phyloP scores from a whole-genome alignment of 495 filamentous ascomycete species.

The Podospora appendiculata region DNA sequence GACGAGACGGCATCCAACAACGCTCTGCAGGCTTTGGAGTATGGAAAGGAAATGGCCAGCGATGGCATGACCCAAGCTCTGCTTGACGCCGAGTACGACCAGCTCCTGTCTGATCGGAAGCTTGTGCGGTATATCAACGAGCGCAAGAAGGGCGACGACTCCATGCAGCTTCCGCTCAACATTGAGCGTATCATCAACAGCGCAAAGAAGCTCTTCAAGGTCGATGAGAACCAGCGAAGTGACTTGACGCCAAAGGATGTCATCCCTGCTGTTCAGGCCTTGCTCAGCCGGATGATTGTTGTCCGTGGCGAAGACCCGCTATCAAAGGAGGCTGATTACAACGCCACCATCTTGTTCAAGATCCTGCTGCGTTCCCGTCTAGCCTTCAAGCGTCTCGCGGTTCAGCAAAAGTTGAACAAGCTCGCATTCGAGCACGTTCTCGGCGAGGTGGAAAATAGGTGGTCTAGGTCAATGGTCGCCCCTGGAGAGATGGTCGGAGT shows the following conservation, averaged over 20 bases:
- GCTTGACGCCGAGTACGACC: conserved; percentile 84
- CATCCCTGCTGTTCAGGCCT: conserved; percentile 66
- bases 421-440: conserved; percentile 89
- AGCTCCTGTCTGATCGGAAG: conserved; percentile 62
- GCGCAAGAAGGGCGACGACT: conserved; percentile 53
- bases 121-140: conserved; percentile 57
- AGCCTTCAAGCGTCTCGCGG: conserved; percentile 84
- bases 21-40: conserved; percentile 69
- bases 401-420: conserved; percentile 76
- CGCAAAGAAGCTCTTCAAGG: conserved; percentile 81
- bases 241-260: conserved; percentile 87
- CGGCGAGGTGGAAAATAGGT: conserved; percentile 83
- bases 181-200: conserved; percentile 82
- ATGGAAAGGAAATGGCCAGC: conserved; percentile 78
- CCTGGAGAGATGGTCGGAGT: conserved; percentile 99
- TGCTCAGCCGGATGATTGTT: conserved; percentile 70
- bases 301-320: conserved; percentile 78
- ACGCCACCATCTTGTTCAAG: conserved; percentile 85
- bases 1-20: conserved; percentile 48
- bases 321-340: conserved; percentile 78
- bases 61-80: conserved; percentile 77
- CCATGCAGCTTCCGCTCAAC: conserved; percentile 88
- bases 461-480: conserved; percentile 68
- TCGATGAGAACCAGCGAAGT: conserved; percentile 74
- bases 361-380: conserved; percentile 81